Conservation (phyloP, 129 eudicot genomes). For the Artemisia argyi region DNA sequence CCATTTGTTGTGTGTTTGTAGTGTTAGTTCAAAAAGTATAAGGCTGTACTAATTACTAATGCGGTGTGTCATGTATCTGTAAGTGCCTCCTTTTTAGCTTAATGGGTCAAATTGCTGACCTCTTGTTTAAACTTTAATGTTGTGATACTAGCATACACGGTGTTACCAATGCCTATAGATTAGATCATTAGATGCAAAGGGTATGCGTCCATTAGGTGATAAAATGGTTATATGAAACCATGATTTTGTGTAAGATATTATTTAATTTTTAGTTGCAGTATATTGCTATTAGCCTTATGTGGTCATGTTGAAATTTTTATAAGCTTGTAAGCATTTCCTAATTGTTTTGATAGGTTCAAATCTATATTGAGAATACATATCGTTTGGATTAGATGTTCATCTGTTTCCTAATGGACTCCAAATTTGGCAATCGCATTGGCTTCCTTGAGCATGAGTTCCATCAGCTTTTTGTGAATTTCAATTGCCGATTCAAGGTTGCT, state of each 20-base stretch:
- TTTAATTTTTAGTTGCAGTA: no score
- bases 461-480: conserved; percentile 31
- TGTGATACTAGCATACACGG: not conserved
- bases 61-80: not conserved
- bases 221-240: no score
- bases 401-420: conserved; percentile 11
- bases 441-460: conserved; percentile 42
- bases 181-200: no score
- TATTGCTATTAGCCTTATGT: no score
- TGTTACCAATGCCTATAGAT: no score
- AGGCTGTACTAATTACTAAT: not conserved
- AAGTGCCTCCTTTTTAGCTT: not conserved
- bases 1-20: not conserved
- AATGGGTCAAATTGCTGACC: not conserved
- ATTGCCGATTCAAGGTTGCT: conserved; percentile 32
- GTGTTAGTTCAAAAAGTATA: conserved; percentile 4
- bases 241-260: no score
- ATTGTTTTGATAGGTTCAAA: not conserved
- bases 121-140: not conserved
- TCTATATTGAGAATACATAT: not conserved
- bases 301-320: no score
- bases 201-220: no score
- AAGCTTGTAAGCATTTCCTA: no score
- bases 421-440: conserved; percentile 29
- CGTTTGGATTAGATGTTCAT: not conserved